Base-by-base conservation (phyloP, 495 filamentous ascomycete species). In the Acidomyces sp. region DNA sequence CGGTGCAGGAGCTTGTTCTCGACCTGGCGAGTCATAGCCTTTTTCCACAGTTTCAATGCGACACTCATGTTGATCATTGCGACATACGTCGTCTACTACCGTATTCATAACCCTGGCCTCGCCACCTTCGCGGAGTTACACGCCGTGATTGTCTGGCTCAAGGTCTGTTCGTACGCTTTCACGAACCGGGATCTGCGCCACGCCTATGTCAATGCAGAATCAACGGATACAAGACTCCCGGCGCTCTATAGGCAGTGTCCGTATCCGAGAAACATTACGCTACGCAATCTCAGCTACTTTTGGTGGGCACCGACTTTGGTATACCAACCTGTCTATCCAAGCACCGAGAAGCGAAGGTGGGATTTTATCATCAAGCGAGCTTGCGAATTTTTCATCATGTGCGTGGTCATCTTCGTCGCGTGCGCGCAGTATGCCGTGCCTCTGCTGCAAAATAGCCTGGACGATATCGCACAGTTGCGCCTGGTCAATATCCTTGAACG, bases 271-370 rank as follows among this genome's bases (percentile, higher is more conserved):
- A 97, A 96, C 61, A 80, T 96, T 57, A 93, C 84, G 4, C 65
- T 92, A 42, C 55, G 67, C 4, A 97, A 97, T 56, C 63, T 97
- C 4, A 68, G 65, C 28, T 97, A 96, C 62, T 97, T 96, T 52
- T 95, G 90, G 85, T 85, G 86, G 72, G 90, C 90, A 0, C 90
- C 90, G 1, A 97, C 90, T 0, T 68, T 97, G 16, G 81, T 96
- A 37, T 97, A 97, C 60, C 90, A 97, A 61, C 88, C 90, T 1
- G 84, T 92, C 9, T 97, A 97, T 55, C 90, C 90, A 9, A 80
- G 85, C 29, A 80, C 78, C 12, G 56, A 67, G 1, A 67, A 68
- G 22, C 82, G 93, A 49, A 73, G 88, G 28, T 93, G 84, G 83
- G 53, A 70, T 2, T 95, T 95, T 55, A 81, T 97, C 17, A 59